phyloP scores from a whole-genome alignment of 192 early-diverging fungal species.

The Physocladia obscura region DNA sequence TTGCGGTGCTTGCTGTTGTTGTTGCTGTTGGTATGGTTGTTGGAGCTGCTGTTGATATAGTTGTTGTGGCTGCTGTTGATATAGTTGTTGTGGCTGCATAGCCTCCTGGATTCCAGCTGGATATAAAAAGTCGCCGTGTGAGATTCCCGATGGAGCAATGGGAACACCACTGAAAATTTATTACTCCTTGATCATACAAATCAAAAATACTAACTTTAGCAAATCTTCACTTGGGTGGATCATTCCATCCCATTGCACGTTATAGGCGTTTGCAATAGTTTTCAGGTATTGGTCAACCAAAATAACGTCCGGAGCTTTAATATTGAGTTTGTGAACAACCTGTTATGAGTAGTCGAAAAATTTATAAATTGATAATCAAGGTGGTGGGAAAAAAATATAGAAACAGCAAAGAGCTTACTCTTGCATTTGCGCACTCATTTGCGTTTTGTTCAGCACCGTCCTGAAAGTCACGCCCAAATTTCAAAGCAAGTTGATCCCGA shows the following conservation, averaged over 20 bases:
- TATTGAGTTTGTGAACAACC: conserved; percentile 79
- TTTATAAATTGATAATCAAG: neutral
- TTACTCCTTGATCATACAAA: conserved; percentile 5
- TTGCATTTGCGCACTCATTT: conserved; percentile 71
- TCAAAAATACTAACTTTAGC: conserved; percentile 6
- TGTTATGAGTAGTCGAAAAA: conserved; percentile 22
- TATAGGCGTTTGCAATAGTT: conserved; percentile 82
- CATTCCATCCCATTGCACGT: conserved; percentile 63
- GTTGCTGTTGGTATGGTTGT: neutral
- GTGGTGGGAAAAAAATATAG: neutral
- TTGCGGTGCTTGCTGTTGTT: neutral
- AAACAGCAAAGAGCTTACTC: conserved; percentile 58
- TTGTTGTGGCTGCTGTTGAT: neutral
- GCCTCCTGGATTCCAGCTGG: conserved; percentile 35
- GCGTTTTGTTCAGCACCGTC: conserved; percentile 71
- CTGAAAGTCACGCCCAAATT: conserved; percentile 84
- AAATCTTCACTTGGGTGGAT: conserved; percentile 6
- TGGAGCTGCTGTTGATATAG: neutral
- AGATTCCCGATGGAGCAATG: conserved; percentile 31
- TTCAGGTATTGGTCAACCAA: conserved; percentile 85
- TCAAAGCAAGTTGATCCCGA: conserved; percentile 76
- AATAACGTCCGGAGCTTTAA: conserved; percentile 74
- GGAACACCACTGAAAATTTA: conserved; percentile 15
- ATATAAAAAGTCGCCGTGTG: conserved; percentile 12
- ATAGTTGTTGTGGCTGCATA: neutral